Base-by-base conservation (phyloP, 352 stramenopile species). In the Phytophthora multivora region DNA sequence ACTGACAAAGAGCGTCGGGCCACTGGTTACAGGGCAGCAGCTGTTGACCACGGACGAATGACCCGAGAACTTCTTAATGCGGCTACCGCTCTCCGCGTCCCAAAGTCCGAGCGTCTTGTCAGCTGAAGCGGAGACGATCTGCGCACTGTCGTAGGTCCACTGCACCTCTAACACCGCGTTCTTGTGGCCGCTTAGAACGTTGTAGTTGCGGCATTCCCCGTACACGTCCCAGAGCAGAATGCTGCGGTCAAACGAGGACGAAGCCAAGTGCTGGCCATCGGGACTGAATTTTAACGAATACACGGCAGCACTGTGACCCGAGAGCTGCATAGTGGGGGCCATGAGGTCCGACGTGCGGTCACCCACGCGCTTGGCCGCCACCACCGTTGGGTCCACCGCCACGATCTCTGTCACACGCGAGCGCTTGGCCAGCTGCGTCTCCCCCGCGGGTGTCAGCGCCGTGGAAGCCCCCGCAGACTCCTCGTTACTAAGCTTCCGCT, bases 131-230 rank as follows among this genome's bases (percentile, higher is more conserved):
- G 93, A 98, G 19, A 97, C 77, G 26, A 99, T 51, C 31, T 88
- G 81, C 35, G 84, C 62, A 36, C 83, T 91, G 76, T 98, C 88
- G 61, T 92, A 92, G 8, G 83, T 95, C 88, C 93, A 99, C 50
- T 95, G 80, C 10, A 97, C 73, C 70, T 98, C 89, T 21, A 98
- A 57, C 25, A 98, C 88, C 5, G 96, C 95, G 73, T 98, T 99
- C 77, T 98, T 98, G 73, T 99, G 96, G 18, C 95, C 96, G 8
- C 40, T 77, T 15, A 98, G 71, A n/a, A 98, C 78, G 62, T 90
- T 97, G 63, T 97, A 98, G 64, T 98, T 99, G 41, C 77, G 72
- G 69, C 91, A 98, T 31, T 96, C 90, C 5, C 87, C 87, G 30
- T 91, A 89, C 38, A 95, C 86, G 59, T 97, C 87, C 92, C 92